Evolutionary conservation across 2,329 filamentous ascomycete species (phyloP).

Genomic region (Phaeosphaeriaceae sp.): DNA sequence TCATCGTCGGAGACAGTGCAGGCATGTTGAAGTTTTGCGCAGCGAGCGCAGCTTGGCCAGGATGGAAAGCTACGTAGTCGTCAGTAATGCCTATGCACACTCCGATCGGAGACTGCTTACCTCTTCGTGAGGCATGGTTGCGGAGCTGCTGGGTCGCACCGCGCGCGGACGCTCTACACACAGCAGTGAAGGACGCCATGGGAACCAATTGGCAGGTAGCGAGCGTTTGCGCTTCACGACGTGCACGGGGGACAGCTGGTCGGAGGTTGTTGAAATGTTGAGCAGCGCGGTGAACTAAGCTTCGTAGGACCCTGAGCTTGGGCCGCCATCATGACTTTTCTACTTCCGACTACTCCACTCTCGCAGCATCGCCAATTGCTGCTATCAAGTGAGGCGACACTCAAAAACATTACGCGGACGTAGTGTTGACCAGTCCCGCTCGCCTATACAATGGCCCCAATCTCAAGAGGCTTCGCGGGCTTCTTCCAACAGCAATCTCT

Average conservation of each 20-base stretch:
- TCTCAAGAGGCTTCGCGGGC: conserved; percentile 39
- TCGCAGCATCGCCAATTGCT: conserved; percentile 2
- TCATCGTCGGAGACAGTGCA: conserved; percentile 91
- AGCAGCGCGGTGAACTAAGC: conserved; percentile 28
- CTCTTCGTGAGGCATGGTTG: conserved; percentile 63
- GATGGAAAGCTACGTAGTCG: conserved; percentile 65
- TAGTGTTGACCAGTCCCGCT: neutral
- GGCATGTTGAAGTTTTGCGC: conserved; percentile 93
- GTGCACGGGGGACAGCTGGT: conserved; percentile 18
- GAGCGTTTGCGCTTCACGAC: conserved; percentile 20
- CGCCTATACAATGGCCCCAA: conserved; percentile 33
- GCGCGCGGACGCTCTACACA: conserved; percentile 70
- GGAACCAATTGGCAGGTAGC: conserved; percentile 31
- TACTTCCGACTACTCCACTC: conserved; percentile 3
- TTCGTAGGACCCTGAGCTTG: conserved; percentile 28
- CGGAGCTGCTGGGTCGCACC: conserved; percentile 64
- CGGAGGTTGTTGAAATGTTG: conserved; percentile 45
- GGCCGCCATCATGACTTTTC: conserved; percentile 28
- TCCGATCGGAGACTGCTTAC: conserved; percentile 54
- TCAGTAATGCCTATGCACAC: conserved; percentile 25
- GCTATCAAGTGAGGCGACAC: neutral
- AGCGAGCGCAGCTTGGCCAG: conserved; percentile 69
- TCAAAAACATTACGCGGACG: neutral
- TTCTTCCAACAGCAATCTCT: conserved; percentile 36
- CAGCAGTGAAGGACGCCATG: conserved; percentile 73